Evolutionary conservation across 129 eudicot genomes (phyloP).

Genomic region (Flaveria ramosissima): DNA sequence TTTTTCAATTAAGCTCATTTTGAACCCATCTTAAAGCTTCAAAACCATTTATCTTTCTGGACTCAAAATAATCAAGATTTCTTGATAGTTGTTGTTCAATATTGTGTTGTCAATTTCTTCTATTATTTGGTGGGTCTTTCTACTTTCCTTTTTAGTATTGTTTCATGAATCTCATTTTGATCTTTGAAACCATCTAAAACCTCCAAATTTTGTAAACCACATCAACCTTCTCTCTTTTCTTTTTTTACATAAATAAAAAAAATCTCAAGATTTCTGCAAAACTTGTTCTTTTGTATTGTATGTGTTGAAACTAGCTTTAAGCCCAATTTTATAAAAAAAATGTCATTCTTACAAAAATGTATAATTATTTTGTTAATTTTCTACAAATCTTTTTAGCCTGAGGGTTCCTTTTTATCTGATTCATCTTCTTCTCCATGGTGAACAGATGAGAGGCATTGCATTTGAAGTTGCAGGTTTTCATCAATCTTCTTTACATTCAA

Average conservation of each 20-base stretch:
- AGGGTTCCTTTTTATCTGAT: conserved; percentile 12
- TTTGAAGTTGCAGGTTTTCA: conserved; percentile 38
- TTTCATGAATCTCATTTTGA: background rate
- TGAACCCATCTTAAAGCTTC: background rate
- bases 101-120: background rate
- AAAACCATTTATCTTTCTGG: background rate
- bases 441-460: conserved; percentile 39
- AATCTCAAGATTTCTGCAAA: conserved; percentile 7
- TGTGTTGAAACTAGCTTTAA: background rate
- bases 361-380: background rate
- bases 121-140: background rate
- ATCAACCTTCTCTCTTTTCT: background rate
- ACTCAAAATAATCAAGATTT: conserved; percentile 18
- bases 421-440: conserved; percentile 1
- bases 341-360: background rate
- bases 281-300: background rate
- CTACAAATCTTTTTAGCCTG: background rate
- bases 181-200: conserved; percentile 12
- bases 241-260: background rate
- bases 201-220: conserved; percentile 27
- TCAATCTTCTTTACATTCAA: conserved; percentile 32
- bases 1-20: background rate
- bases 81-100: conserved; percentile 14
- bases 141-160: background rate
- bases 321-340: background rate